These are phyloP conservation scores for Pythium rishiriense DNA, from an alignment of 352 stramenopile genomes.

Conservation along the genomic window DNA sequence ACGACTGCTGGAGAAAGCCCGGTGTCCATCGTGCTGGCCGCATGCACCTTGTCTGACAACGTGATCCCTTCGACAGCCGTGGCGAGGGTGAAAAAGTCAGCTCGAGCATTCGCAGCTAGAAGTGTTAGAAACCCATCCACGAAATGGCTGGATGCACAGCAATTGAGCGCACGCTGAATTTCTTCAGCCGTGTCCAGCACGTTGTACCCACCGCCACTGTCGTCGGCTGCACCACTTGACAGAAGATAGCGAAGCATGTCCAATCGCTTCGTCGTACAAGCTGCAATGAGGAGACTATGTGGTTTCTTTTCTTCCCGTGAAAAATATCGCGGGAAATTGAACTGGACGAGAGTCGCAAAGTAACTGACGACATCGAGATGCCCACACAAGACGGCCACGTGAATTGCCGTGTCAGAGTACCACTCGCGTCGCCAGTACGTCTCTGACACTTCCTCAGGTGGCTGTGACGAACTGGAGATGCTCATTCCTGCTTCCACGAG, in stretches of 20 bases:
- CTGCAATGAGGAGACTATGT: constrained; percentile 48
- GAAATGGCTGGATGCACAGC: constrained; percentile 41
- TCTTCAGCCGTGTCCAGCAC: constrained; percentile 37
- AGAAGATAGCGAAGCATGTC: constrained; percentile 46
- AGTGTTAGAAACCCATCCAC: constrained; percentile 43
- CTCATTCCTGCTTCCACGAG: constrained; percentile 49
- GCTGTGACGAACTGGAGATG: constrained; percentile 14
- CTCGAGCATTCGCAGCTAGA: constrained; percentile 31
- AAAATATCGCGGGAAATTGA: constrained; percentile 49
- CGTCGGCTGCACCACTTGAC: constrained; percentile 9
- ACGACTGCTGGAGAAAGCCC: background rate
- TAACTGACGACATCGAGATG: constrained; percentile 44
- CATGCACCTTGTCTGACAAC: constrained; percentile 20
- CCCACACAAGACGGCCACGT: constrained; percentile 49
- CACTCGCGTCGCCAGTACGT: constrained; percentile 13
- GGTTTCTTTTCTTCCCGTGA: constrained; percentile 36
- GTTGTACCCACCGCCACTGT: constrained; percentile 44
- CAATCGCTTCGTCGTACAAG: constrained; percentile 36
- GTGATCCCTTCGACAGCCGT: constrained; percentile 35
- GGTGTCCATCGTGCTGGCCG: background rate
- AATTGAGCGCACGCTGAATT: constrained; percentile 40
- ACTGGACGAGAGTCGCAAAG: constrained; percentile 45
- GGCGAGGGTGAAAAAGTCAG: constrained; percentile 39
- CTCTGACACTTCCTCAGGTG: background rate
- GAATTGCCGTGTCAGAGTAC: constrained; percentile 42